Evolutionary conservation across 169 alveolate species (phyloP), one percentile per base, ranked within the genome.

Genomic region (Cryptosporidium andersoni): DNA sequence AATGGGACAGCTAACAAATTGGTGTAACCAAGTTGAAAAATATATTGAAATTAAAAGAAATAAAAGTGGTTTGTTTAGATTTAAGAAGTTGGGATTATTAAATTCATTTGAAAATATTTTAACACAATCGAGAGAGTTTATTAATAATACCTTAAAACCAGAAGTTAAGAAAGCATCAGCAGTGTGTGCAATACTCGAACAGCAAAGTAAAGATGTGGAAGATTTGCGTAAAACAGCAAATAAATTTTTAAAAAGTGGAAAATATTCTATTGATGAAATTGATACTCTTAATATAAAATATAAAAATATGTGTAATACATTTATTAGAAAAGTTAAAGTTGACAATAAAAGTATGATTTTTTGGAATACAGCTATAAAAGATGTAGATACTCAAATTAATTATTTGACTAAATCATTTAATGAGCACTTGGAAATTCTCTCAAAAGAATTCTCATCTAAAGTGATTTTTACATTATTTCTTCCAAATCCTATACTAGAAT

Each of bases 11-110:
- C 85, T 74, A 4, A 74, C 85, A 55, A 74, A 74, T 47, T 74
- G 85, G 85, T 74, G 85, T 39, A 74, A 58, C 42, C 85, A 74
- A 11, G 85, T 74, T 5, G 85, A 74, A 43, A 74, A 58, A 48
- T 74, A 74, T 14, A 74, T 74, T 9, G 74, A 74, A 43, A 5
- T 74, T 36, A 74, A 74, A 42, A 63, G 74, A 37, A 48, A 74
- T 7, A 74, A 74, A 37, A 74, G 48, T 39, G 85, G 85, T 4
- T 34, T 74, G 11, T 58, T 74, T n/a, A 74, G 85, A 62, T 58
- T 63, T 25, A 74, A 55, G 39, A 74, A 74, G 49, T 58, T 47
- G 3, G 4, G 64, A 14, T 63, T 74, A 14, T 43, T 74, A 12
- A 42, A 66, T 9, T 14, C 16, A 12, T 74, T 74, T n/a, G 85